Evolutionary conservation across 139 green algal species (phyloP).

Genomic region (Closterium sp.): DNA sequence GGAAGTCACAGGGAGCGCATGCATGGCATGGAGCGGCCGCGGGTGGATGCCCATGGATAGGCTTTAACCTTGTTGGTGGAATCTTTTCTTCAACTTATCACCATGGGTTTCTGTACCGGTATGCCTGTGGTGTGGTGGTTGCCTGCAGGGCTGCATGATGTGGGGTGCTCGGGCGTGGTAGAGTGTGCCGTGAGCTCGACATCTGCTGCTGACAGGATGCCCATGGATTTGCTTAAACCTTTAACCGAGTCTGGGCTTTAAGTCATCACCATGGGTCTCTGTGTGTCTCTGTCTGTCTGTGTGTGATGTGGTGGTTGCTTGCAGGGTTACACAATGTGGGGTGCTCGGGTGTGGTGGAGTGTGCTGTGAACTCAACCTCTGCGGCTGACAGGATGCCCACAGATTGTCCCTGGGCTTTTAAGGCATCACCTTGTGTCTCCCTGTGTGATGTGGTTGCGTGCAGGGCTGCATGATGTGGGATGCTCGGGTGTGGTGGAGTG

Average conservation of each 20-base stretch:
- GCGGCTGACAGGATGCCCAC: not conserved
- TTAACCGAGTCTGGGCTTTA: not conserved
- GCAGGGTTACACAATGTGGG: not conserved
- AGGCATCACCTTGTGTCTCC: no score
- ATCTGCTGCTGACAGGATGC: conserved; percentile 9
- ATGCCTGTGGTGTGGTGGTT: not conserved
- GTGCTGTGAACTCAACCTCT: conserved; percentile 28
- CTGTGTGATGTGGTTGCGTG: not conserved
- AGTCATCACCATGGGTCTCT: not conserved
- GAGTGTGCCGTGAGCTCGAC: conserved; percentile 32
- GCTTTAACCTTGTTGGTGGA: no score
- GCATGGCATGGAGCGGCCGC: no score
- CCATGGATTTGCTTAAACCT: no score
- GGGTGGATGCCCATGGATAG: no score
- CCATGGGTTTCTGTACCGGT: no score
- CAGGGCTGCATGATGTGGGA: not conserved
- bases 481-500: conserved; percentile 46
- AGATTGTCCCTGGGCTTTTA: no score
- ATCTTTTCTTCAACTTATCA: no score
- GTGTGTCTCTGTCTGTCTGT: not conserved
- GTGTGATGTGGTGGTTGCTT: not conserved
- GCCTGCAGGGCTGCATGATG: not conserved
- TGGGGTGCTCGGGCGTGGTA: conserved; percentile 34
- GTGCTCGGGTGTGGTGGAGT: conserved; percentile 44
- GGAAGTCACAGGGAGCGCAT: no score